These are phyloP conservation scores for Erodium texanum DNA, from an alignment of 441 rosid species.

Conservation along the genomic window DNA sequence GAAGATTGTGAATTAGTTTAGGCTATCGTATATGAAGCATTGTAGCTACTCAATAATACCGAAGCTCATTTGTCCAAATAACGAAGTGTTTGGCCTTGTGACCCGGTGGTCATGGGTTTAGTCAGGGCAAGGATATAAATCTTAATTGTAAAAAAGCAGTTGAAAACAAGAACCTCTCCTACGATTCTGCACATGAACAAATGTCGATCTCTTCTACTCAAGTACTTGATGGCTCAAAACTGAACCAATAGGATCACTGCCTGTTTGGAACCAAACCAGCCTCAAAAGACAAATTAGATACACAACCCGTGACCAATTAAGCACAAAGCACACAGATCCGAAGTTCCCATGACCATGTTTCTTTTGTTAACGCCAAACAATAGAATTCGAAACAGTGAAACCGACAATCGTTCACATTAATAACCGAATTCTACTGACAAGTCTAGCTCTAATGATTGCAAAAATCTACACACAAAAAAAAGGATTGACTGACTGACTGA, in stretches of 20 bases:
- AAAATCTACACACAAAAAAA: background rate
- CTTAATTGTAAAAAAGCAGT: too few species aligned
- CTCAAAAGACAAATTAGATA: background rate
- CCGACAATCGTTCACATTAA: background rate
- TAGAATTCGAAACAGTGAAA: background rate
- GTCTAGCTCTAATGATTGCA: background rate
- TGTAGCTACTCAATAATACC: too few species aligned
- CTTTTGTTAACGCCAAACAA: background rate
- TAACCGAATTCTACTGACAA: background rate
- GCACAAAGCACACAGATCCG: background rate
- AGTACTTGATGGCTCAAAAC: too few species aligned
- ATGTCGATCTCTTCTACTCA: too few species aligned
- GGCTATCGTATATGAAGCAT: too few species aligned
- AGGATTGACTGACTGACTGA: background rate
- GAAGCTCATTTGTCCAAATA: too few species aligned
- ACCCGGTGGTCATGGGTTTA: too few species aligned
- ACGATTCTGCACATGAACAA: too few species aligned
- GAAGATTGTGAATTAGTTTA: too few species aligned
- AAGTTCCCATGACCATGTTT: background rate
- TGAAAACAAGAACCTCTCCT: too few species aligned
- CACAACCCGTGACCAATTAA: background rate
- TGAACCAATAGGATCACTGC: background rate
- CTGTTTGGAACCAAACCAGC: background rate
- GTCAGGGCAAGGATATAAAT: too few species aligned
- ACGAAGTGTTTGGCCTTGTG: too few species aligned